Base-by-base conservation (phyloP, 2,329 filamentous ascomycete genomes). In the Aspergillus tubingensis region DNA sequence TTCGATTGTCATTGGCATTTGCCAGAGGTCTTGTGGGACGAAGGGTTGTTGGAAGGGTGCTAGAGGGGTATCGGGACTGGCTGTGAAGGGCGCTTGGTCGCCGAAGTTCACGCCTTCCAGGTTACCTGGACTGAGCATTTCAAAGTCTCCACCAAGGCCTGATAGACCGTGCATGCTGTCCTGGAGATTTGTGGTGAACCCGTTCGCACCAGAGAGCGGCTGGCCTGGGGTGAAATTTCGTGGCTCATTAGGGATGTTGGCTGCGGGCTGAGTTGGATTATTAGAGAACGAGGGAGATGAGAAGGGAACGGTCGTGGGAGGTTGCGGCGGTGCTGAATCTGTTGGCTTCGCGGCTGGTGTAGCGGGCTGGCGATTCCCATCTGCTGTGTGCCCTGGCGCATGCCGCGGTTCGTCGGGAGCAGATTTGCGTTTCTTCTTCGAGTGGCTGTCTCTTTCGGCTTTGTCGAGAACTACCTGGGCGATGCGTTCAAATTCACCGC, bases 401-500 rank as follows among this genome's bases (percentile, higher is more conserved):
- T 66, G 57, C 3, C 50, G 54, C 32, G 74, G 63, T 5, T 77
- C 74, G 48, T 81, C 80, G 19, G 89, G 87, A 48, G 86, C 81
- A 62, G 85, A 87, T 83, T 96, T 97, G 62, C 94, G 87, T 81
- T 98, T 98, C 59, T 91, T 87, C 61, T 91, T 86, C 5, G 86
- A 88, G 25, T 88, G 85, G 38, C 90, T 86, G 54, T 98, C 94
- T 70, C 90, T 92, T 72, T 98, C 94, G 0, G 91, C 86, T 74
- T 93, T 96, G 61, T 98, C 94, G 49, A 98, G 88, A 8, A 96
- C 92, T 3, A 92, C 87, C 71, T 89, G 91, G 38, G 92, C 92
- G 65, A 99, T 97, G 60, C 95, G 88, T 75, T 96, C 93, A 68
- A 99, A 99, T 71, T 99, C 95, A n/a, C 91, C 87, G 75, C 94